A percentile compares a stretch with the other conserved stretches of the same genome.
phyloP scores from a whole-genome alignment of 1,284 basidiomycete species.

The Lentinula novae-zelandiae region DNA sequence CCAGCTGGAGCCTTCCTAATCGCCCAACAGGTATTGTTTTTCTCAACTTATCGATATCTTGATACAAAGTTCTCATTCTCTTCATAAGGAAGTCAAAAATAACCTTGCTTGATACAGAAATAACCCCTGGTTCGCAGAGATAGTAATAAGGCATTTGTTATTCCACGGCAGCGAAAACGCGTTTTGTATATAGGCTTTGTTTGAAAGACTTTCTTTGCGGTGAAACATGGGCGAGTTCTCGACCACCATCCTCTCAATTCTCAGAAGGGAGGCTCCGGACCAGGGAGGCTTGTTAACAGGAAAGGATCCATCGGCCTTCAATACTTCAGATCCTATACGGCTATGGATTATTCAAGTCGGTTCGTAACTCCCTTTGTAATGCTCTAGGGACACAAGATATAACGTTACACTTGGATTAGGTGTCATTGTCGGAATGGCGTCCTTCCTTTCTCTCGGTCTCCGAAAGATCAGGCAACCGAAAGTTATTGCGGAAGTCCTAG shows the following conservation, averaged over 20 bases:
- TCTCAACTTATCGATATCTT: background rate
- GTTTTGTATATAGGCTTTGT: background rate
- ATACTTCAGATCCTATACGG: conserved; percentile 70
- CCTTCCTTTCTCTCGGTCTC: conserved; percentile 68
- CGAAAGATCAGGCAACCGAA: conserved; percentile 80
- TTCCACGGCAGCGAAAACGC: background rate
- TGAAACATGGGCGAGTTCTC: conserved; percentile 32
- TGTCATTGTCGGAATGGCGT: conserved; percentile 78
- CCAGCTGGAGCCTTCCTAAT: background rate
- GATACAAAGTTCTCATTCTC: background rate
- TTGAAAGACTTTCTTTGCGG: too few relatives aligned
- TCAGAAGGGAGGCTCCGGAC: conserved; percentile 36
- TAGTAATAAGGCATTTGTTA: background rate
- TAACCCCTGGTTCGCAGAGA: background rate
- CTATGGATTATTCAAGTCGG: conserved; percentile 90
- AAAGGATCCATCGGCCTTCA: conserved; percentile 66
- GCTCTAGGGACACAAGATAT: background rate
- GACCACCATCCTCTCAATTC: conserved; percentile 29
- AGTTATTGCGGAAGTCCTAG: conserved; percentile 81
- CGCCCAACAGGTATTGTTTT: background rate
- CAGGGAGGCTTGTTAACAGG: conserved; percentile 73
- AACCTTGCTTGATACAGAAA: background rate
- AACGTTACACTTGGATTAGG: background rate
- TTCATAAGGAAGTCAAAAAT: background rate
- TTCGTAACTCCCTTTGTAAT: conserved; percentile 19